phyloP scores from a whole-genome alignment of 306 rosid genomes.

The Sindora glabra region DNA sequence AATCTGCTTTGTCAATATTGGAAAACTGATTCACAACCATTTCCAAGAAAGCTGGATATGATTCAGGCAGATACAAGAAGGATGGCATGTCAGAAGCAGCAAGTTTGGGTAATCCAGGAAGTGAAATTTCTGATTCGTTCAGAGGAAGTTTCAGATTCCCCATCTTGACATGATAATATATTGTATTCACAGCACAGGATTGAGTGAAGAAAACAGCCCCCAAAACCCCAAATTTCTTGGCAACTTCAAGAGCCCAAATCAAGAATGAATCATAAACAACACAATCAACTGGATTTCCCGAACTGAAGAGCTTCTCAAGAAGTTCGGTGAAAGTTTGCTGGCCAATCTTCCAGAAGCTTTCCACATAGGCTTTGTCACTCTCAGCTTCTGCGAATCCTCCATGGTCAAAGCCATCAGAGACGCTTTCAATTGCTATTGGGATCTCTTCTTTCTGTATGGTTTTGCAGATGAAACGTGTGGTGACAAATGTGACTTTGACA shows the following conservation, averaged over 20 bases:
- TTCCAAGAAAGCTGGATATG: neutral
- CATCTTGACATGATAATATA: conserved; percentile 15
- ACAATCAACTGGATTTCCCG: conserved; percentile 15
- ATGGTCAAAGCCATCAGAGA: conserved; percentile 38
- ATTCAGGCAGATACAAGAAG: neutral
- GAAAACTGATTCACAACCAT: conserved; percentile 22
- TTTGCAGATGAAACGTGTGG: conserved; percentile 10
- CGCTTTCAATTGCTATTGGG: conserved; percentile 19
- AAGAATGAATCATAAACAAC: conserved; percentile 32
- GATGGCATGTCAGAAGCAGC: conserved; percentile 28
- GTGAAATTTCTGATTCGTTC: neutral
- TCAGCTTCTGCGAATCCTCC: neutral
- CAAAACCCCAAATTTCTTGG: conserved; percentile 18
- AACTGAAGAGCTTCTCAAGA: neutral
- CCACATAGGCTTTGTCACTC: neutral
- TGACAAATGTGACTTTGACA: conserved; percentile 20
- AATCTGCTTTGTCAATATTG: conserved; percentile 30
- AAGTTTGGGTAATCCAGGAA: conserved; percentile 21
- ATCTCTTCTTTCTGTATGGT: neutral
- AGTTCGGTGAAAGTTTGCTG: conserved; percentile 15
- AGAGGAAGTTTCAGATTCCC: conserved; percentile 20
- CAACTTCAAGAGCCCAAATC: conserved; percentile 38
- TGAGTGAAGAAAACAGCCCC: conserved; percentile 29
- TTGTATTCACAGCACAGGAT: conserved; percentile 13
- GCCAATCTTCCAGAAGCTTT: conserved; percentile 18